Evolutionary conservation across 2,329 filamentous ascomycete genomes (phyloP), one percentile per base, ranked within the genome.

Genomic region (Penicillium sp.): DNA sequence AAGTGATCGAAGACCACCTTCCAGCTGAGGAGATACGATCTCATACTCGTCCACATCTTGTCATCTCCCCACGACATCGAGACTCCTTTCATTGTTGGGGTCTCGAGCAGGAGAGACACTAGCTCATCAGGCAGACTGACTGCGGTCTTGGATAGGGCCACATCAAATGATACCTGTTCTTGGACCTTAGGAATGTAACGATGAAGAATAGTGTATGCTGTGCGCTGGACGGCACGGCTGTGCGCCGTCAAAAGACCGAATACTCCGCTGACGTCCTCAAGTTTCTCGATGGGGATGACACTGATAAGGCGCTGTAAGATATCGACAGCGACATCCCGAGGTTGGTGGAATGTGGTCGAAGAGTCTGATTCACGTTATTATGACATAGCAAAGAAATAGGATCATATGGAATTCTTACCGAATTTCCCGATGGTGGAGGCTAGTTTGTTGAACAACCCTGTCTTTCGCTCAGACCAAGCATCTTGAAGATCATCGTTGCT

Each of bases 1-100:
- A 92, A 95, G 40, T 92, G 87, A 61, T 95, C 90, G 66, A 95
- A 97, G 0, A 96, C 80, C 1, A 97, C 78, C 57, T 89, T 83
- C 94, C 94, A 99, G 10, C 90, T 88, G 25, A 96, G 77, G 2
- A 99, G 79, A 64, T 96, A 99, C 9, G 86, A 84, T 46, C 90
- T 84, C 43, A 96, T 77, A 0, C 81, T 67, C 0, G 83, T 75
- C 10, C 90, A 90, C 62, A 92, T 88, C 30, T 68, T 75, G 14
- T 82, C 77, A 5, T 85, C 79, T 20, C 91, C 83, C 31, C 81
- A 76, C 8, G 86, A 81, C 42, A 88, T 84, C 0, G 81, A 78
- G 41, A 90, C 82, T 11, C 79, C 78, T n/a, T 87, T 81, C 2
- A 89, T 76, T 0, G 85, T 85, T 0, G 92, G 89, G 0, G 88